Percentiles rank a stretch among this genome's conserved stretches.
Evolutionary conservation across 2,329 filamentous ascomycete species (phyloP).

Genomic region (Dactylella cylindrospora): DNA sequence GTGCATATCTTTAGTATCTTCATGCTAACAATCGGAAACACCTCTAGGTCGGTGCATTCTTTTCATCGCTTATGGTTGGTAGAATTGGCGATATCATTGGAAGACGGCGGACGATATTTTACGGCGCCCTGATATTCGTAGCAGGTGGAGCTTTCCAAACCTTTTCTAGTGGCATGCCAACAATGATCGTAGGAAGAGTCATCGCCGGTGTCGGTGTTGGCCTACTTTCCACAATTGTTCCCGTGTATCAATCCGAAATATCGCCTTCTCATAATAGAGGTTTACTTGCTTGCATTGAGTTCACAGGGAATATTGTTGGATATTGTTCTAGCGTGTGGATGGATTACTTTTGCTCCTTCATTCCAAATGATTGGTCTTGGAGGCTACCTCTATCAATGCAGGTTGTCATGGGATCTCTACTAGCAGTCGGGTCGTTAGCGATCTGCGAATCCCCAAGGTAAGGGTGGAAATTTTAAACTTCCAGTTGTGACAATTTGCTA

Average conservation of each 20-base stretch:
- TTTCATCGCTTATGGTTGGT: conserved; percentile 83
- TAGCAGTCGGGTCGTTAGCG: conserved; percentile 81
- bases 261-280: conserved; percentile 95
- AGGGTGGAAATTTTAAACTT: conserved; percentile 44
- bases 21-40: no score
- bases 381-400: conserved; percentile 87
- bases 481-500: conserved; percentile 14
- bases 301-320: conserved; percentile 93
- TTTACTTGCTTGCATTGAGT: conserved; percentile 95
- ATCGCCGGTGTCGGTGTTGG: conserved; percentile 84
- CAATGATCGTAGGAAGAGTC: conserved; percentile 83
- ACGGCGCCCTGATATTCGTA: conserved; percentile 85
- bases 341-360: conserved; percentile 94
- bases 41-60: conserved; percentile 72
- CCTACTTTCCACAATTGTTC: conserved; percentile 86
- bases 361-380: conserved; percentile 83
- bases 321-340: conserved; percentile 98
- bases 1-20: no score
- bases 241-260: conserved; percentile 91
- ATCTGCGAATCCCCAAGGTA: conserved; percentile 96
- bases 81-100: conserved; percentile 89
- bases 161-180: conserved; percentile 75
- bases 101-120: conserved; percentile 83
- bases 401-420: conserved; percentile 85
- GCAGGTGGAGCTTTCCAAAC: conserved; percentile 82